Base-by-base conservation (phyloP, 352 stramenopile species). In the Pythium myriotylum region DNA sequence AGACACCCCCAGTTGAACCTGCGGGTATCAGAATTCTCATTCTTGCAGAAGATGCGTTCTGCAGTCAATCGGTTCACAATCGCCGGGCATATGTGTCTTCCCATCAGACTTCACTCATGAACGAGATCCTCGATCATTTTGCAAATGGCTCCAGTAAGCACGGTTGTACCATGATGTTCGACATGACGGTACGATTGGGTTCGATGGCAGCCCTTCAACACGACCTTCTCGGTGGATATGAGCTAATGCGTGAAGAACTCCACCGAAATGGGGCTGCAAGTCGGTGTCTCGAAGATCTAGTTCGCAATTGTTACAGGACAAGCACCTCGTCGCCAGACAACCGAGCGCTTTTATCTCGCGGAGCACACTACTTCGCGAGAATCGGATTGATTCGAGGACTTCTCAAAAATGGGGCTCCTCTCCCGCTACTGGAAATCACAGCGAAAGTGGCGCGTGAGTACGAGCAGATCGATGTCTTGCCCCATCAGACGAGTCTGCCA, bases 291-390 rank as follows among this genome's bases (percentile, higher is more conserved):
- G 14, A 67, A 29, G 35, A 73, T 13, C 54, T 56, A 51, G 46
- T 87, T 17, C 73, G 75, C 3, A 29, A 59, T 6, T 86, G 77
- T 42, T 62, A 80, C 32, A 75, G 68, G 3, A 70, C 68, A 1
- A 75, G 88, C 40, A 81, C 73, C 65, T 68, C 67, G 14, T 39
- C 77, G 2, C 74, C 55, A 33, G 74, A 68, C 42, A 75, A 48
- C 26, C 61, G 72, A 12, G 39, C 63, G 3, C 27, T 88, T 0
- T 41, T 84, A 41, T 71, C 77, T 4, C 60, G 61, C 29, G 79
- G 81, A 3, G 50, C 64, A 3, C 70, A 86, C 58, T 69, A 77
- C 52, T 81, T 88, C 43, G 56, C 72, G 0, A 68, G 65, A 42
- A 20, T 90, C 43, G 81, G 81, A 5, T 47, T 77, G 8, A 43